Evolutionary conservation across 2,329 filamentous ascomycete genomes (phyloP), one percentile per base, ranked within the genome.

Genomic region (Conoideocrella luteorostrata): DNA sequence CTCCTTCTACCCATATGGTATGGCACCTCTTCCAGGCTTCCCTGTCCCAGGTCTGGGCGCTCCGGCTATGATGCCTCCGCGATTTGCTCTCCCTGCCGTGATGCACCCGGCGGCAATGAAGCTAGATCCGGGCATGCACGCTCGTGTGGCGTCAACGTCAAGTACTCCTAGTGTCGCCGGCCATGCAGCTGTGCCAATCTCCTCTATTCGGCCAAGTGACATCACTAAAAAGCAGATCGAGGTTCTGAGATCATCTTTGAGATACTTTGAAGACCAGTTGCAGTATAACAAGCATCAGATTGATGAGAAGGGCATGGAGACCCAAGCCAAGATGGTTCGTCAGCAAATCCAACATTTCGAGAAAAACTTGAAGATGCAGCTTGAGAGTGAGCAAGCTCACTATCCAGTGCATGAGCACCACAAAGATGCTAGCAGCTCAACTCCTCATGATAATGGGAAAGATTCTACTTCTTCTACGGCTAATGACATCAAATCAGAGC

Each of bases 261-360:
- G 72, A 52, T 72, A 74, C 45, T 66, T 75, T 32, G 72, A 80
- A 49, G 72, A 77, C 47, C 78, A 83, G 50, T 59, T 82, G 35
- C 69, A 72, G 41, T 80, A 76, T 64, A 82, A 82, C 55, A 74
- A 70, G 50, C 76, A 82, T 49, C 78, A 82, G 51, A 78, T 82
- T 48, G 78, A 82, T 46, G 75, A 77, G 50, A 69, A 66, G 48
- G 60, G 67, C 26, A 71, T 78, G 56, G 66, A 72, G 47, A 53
- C 61, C 21, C 67, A 69, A 34, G 68, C 64, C 4, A 54, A 63
- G 28, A 56, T 63, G 28, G 55, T 77, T 45, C 60, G 64, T n/a
- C 58, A 64, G 18, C 68, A 69, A 24, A 71, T 80, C 44, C 57
- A 63, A 21, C 64, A 71, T 34, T 78, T 80, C 45, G 73, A 78